Evolutionary conservation across 164 flowering plant species (phyloP), one percentile per base, ranked within the genome.

Genomic region (Magnolia changhungtana): DNA sequence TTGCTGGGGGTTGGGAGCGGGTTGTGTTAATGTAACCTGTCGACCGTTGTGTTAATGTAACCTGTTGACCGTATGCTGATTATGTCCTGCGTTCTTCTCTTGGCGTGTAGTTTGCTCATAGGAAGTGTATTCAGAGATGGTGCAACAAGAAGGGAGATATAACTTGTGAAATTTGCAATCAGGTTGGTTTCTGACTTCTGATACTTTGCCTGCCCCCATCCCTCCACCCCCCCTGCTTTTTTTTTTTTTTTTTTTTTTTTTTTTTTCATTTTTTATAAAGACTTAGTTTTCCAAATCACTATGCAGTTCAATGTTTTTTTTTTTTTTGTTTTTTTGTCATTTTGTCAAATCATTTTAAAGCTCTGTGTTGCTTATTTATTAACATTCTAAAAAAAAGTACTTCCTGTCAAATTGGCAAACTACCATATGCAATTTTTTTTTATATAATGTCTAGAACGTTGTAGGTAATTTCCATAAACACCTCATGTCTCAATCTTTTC

Each of bases 81-180:
- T 55, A 55, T 55, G 13, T 11, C 16, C 10, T 55, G 13, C 14
- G 13, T 55, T 8, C 61, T 55, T 55, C 61, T 55, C 13, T 23
- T 67, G 51, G 61, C 4, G 18, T 81, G 81, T 51, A 89, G 95
- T 91, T 86, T 89, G 95, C 95, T 74, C 95, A 91, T 77, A 85
- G 92, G 85, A 88, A 84, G 75, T 89, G 95, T 80, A 86, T 91
- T 74, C 95, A 90, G 82, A 85, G 83, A 79, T 90, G 95, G 94
- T 90, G 94, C 88, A 87, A 85, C 81, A 89, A 88, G 72, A 90
- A 90, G 75, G 92, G 94, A 4, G 87, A 86, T 58, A 87, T 85
- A 59, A 88, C 87, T 61, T 90, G 92, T 78, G 95, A 90, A 84
- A 90, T 90, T 63, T 90, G 92, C 86, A 80, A 83, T 72, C 88